phyloP scores from a whole-genome alignment of 768 basidiomycete species.

The Naganishia onofrii region DNA sequence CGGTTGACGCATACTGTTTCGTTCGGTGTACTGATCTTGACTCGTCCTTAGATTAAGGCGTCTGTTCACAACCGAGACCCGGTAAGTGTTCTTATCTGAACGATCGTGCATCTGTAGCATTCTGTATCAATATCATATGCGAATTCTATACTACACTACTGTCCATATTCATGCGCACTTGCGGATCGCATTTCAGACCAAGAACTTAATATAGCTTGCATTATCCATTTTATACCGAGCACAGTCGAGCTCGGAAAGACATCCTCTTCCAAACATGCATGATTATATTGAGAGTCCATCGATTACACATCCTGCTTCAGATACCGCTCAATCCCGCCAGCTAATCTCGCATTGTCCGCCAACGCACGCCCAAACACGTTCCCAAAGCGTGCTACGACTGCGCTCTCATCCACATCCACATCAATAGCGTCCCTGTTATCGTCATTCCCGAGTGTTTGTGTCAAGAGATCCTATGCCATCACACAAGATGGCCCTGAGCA shows the following conservation, averaged over 20 bases:
- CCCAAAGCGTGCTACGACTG: conserved; percentile 7
- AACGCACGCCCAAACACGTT: conserved; percentile 8
- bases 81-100: too few species aligned
- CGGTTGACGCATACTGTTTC: neutral
- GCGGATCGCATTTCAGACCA: too few species aligned
- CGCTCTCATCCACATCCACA: conserved; percentile 23
- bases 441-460: conserved; percentile 6
- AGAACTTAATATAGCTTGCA: too few species aligned
- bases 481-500: neutral
- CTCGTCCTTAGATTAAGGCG: too few species aligned
- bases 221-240: too few species aligned
- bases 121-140: too few species aligned
- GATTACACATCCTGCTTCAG: conserved; percentile 20
- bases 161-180: too few species aligned
- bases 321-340: conserved; percentile 4
- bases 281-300: neutral
- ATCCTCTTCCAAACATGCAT: neutral
- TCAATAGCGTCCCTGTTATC: conserved; percentile 8
- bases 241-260: too few species aligned
- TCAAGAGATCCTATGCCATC: neutral
- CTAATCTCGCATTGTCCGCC: neutral
- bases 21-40: neutral
- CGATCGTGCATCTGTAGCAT: too few species aligned
- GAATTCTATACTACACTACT: too few species aligned
- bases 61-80: too few species aligned